These are phyloP conservation scores for Bassia scoparia DNA, from an alignment of 148 eudicot genomes.

Conservation along the genomic window DNA sequence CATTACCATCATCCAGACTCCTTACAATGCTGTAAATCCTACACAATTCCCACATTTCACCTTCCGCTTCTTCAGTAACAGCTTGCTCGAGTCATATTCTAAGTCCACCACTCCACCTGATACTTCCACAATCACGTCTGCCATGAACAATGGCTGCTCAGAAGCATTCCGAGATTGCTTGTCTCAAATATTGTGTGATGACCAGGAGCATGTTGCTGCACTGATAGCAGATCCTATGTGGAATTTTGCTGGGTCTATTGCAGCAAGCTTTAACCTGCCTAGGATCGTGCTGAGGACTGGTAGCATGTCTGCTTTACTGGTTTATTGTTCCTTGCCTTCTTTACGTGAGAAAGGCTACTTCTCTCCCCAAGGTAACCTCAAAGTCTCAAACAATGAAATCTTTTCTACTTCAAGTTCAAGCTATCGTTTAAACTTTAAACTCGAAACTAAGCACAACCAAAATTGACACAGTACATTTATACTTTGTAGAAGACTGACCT, in stretches of 20 bases:
- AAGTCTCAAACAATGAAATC: neutral
- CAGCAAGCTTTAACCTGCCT: constrained; percentile 30
- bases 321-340: constrained; percentile 25
- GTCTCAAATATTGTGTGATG: constrained; percentile 4
- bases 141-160: constrained; percentile 15
- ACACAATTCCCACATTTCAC: constrained; percentile 35
- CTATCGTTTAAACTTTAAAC: no score
- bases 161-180: constrained; percentile 31
- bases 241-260: constrained; percentile 20
- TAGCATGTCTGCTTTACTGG: constrained; percentile 26
- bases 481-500: no score
- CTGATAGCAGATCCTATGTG: constrained; percentile 33
- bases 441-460: no score
- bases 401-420: neutral
- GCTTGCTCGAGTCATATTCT: constrained; percentile 2
- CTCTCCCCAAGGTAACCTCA: constrained; percentile 30
- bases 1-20: constrained; percentile 23
- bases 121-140: neutral
- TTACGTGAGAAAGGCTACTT: constrained; percentile 34
- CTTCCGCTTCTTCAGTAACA: constrained; percentile 28
- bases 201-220: constrained; percentile 26
- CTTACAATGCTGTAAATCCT: constrained; percentile 28
- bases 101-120: constrained; percentile 10
- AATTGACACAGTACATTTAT: no score
- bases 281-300: constrained; percentile 33